These are phyloP conservation scores for Yueomyces sp. DNA, from an alignment of 805 yeast species.

Conservation along the genomic window DNA sequence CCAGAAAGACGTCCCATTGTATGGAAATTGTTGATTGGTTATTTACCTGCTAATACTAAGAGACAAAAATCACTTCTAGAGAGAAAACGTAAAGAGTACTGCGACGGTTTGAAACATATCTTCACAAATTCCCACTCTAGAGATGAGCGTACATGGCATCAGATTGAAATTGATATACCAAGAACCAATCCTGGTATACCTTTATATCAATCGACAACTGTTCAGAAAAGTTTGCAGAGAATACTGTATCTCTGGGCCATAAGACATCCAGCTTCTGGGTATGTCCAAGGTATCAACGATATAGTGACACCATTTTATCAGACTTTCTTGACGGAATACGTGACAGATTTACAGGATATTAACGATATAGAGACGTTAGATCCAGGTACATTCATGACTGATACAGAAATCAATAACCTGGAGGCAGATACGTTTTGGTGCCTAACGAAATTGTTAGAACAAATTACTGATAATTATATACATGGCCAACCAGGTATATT, in stretches of 20 bases:
- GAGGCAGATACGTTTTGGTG: constrained; percentile 99
- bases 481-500: constrained; percentile 97
- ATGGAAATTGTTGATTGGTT: constrained; percentile 87
- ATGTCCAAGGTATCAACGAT: constrained; percentile 95
- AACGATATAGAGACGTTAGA: constrained; percentile 45
- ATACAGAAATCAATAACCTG: constrained; percentile 47
- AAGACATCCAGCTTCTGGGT: constrained; percentile 94
- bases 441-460: constrained; percentile 76
- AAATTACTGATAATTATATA: constrained; percentile 91
- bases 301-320: constrained; percentile 87
- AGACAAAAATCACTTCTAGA: constrained; percentile 57
- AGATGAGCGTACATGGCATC: constrained; percentile 85
- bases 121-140: constrained; percentile 37
- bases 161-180: constrained; percentile 87
- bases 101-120: constrained; percentile 59
- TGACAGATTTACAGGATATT: constrained; percentile 25
- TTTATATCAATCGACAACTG: constrained; percentile 52
- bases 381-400: constrained; percentile 42
- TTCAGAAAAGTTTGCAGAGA: constrained; percentile 69
- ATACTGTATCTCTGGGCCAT: constrained; percentile 89
- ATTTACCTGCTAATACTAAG: constrained; percentile 72
- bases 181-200: constrained; percentile 80
- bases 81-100: constrained; percentile 76
- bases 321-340: constrained; percentile 62
- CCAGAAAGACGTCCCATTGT: constrained; percentile 61